phyloP scores from a whole-genome alignment of 352 stramenopile genomes.

The Phytophthora colocasiae region DNA sequence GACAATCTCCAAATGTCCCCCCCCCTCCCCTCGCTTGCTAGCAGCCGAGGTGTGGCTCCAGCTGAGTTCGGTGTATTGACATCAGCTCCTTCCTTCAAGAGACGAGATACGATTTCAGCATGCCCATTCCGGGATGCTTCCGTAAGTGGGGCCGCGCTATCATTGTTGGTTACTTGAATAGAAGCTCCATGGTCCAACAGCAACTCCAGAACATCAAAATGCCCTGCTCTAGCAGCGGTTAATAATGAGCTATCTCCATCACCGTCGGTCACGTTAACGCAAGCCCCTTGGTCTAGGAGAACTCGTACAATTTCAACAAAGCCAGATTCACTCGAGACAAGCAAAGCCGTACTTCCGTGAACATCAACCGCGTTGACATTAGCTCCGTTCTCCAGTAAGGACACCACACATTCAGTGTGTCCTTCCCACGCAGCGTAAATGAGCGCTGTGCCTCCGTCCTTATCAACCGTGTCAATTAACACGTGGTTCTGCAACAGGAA shows the following conservation, averaged over 20 bases:
- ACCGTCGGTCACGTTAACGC: neutral
- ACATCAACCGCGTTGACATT: neutral
- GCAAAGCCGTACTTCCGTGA: too few species aligned
- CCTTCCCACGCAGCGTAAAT: neutral
- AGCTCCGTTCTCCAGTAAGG: neutral
- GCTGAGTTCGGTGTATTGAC: too few species aligned
- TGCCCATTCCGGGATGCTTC: neutral
- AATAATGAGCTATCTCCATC: neutral
- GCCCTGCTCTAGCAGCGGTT: neutral
- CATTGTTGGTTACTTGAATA: slow-evolving; percentile 2
- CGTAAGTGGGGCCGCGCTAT: slow-evolving; percentile 6
- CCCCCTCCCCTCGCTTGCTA: too few species aligned
- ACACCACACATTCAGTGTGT: neutral
- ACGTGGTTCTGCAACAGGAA: neutral
- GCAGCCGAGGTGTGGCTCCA: too few species aligned
- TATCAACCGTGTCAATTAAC: neutral
- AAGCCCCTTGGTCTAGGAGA: neutral
- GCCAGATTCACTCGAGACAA: too few species aligned
- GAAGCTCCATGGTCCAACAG: slow-evolving; percentile 3
- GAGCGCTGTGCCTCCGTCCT: neutral
- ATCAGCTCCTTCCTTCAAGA: neutral
- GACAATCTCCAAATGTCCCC: neutral
- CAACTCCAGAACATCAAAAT: neutral
- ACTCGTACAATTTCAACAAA: neutral
- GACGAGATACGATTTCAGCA: neutral